A percentile compares a stretch with the other conserved stretches of the same genome.
These are phyloP conservation scores for Dianthus caryophyllus DNA, from an alignment of 148 eudicot species.

Conservation along the genomic window DNA sequence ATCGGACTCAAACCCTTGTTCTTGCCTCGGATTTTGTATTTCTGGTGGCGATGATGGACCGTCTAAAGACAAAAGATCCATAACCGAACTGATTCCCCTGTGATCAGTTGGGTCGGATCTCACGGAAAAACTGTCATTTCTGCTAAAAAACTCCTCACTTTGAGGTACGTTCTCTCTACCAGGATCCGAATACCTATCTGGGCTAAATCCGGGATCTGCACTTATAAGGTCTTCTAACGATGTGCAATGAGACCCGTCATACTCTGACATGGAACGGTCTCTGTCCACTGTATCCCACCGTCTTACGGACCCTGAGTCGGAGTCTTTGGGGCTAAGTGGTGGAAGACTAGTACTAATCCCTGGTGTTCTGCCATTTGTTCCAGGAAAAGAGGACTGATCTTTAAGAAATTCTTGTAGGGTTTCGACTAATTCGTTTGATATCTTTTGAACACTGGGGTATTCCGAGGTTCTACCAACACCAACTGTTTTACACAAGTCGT, in stretches of 20 bases:
- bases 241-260: conserved; percentile 30
- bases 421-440: conserved; percentile 56
- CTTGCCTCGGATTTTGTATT: neutral
- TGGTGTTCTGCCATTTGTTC: conserved; percentile 17
- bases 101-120: conserved; percentile 35
- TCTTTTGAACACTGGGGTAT: conserved; percentile 59
- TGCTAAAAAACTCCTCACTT: conserved; percentile 23
- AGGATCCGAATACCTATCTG: conserved; percentile 51
- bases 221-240: conserved; percentile 62
- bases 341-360: conserved; percentile 27
- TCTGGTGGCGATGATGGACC: conserved; percentile 31
- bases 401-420: conserved; percentile 70
- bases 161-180: conserved; percentile 27
- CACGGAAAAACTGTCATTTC: conserved; percentile 40
- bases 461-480: conserved; percentile 71
- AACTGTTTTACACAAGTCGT: conserved; percentile 45
- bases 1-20: conserved; percentile 9
- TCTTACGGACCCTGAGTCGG: conserved; percentile 21
- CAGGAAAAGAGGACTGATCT: conserved; percentile 63
- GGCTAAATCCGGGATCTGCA: conserved; percentile 45
- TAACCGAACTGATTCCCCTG: conserved; percentile 22
- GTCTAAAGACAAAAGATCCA: conserved; percentile 46
- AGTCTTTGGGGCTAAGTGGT: conserved; percentile 20
- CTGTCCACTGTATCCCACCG: conserved; percentile 2
- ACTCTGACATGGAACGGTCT: conserved; percentile 19